Evolutionary conservation across 1,284 basidiomycete species (phyloP).

Genomic region (Filobasidium uniguttulatum): DNA sequence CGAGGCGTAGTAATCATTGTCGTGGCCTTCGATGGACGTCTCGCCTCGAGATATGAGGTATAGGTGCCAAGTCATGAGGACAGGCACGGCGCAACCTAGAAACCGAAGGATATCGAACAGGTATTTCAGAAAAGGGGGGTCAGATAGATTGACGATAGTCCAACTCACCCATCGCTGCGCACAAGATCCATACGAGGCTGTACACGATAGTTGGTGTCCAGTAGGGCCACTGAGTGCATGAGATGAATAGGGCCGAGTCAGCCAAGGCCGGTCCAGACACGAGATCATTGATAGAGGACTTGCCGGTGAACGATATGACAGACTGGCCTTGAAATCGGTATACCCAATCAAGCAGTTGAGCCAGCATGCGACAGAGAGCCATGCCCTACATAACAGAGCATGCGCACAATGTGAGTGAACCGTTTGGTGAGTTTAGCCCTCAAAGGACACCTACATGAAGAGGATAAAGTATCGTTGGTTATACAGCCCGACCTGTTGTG

Average conservation of each 20-base stretch:
- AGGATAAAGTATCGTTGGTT: constrained; percentile 94
- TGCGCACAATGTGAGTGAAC: constrained; percentile 1
- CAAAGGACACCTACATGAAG: constrained; percentile 57
- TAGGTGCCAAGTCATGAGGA: constrained; percentile 72
- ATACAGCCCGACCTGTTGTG: constrained; percentile 55
- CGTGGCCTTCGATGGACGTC: constrained; percentile 81
- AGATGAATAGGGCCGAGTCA: constrained; percentile 16
- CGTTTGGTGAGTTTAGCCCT: too few species aligned
- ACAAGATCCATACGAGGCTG: constrained; percentile 63
- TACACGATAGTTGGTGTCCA: constrained; percentile 57
- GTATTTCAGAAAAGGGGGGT: too few species aligned
- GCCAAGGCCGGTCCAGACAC: not conserved
- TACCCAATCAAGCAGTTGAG: constrained; percentile 50
- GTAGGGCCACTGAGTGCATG: constrained; percentile 47
- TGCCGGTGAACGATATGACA: constrained; percentile 45
- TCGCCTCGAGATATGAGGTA: constrained; percentile 63
- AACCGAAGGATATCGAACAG: not conserved
- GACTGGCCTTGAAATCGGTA: constrained; percentile 43
- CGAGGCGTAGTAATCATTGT: constrained; percentile 64
- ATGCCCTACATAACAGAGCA: constrained; percentile 44
- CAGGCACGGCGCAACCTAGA: constrained; percentile 58
- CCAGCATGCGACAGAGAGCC: constrained; percentile 52
- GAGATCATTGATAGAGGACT: constrained; percentile 14
- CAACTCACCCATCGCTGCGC: constrained; percentile 44
- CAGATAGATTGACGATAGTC: constrained; percentile 5